Percentiles rank a stretch among this genome's conserved stretches.
Conservation (phyloP, 768 basidiomycete species). For the Termitomyces sp. region DNA sequence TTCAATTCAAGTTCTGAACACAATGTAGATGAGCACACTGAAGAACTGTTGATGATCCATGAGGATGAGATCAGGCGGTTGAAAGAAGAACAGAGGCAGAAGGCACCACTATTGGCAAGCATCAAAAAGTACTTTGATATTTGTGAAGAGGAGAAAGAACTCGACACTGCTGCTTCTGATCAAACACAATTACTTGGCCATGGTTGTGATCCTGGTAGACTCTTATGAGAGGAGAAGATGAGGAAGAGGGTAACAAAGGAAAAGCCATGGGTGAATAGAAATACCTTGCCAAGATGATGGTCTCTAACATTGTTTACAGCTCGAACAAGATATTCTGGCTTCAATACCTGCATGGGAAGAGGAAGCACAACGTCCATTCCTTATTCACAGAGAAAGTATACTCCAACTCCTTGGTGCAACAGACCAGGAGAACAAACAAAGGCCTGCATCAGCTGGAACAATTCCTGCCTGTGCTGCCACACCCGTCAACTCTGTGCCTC, state of each 20-base stretch:
- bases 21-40: constrained; percentile 74
- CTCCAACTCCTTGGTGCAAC: constrained; percentile 70
- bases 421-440: constrained; percentile 79
- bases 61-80: constrained; percentile 81
- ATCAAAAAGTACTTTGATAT: constrained; percentile 92
- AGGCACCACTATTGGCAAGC: constrained; percentile 68
- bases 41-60: constrained; percentile 81
- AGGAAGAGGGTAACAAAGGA: constrained; percentile 89
- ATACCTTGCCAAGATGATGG: neutral
- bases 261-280: constrained; percentile 79
- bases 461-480: constrained; percentile 63
- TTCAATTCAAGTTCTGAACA: neutral
- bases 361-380: constrained; percentile 66
- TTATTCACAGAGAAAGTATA: constrained; percentile 81
- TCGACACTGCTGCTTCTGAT: constrained; percentile 77
- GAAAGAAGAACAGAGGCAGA: constrained; percentile 77
- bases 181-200: constrained; percentile 79
- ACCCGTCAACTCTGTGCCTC: constrained; percentile 39
- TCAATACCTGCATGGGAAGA: constrained; percentile 88
- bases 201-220: constrained; percentile 80
- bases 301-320: constrained; percentile 35
- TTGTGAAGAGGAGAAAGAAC: constrained; percentile 83
- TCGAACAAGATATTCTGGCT: constrained; percentile 81
- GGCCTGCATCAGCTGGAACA: constrained; percentile 47
- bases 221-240: constrained; percentile 96